Percentiles rank a stretch among this genome's conserved stretches.
phyloP scores from a whole-genome alignment of 2,329 filamentous ascomycete species.

The Dactylellina leptospora region DNA sequence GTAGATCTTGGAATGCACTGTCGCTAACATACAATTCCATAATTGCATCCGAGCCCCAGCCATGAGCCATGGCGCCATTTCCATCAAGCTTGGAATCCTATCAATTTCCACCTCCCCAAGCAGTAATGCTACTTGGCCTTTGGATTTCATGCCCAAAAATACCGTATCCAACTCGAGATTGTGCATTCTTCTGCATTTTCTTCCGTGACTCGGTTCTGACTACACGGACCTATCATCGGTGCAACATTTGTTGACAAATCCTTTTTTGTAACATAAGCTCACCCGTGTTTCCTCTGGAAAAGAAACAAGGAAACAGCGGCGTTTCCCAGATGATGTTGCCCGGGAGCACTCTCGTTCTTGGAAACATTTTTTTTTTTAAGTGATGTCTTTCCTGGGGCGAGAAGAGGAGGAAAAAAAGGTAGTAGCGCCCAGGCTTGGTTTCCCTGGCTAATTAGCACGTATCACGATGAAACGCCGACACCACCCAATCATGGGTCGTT shows the following conservation, averaged over 20 bases:
- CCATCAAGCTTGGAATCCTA: conserved; percentile 8
- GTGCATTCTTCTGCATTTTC: conserved; percentile 4
- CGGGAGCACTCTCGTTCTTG: background rate
- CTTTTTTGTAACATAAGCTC: conserved; percentile 9
- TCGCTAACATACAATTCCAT: conserved; percentile 23
- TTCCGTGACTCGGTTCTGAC: conserved; percentile 27
- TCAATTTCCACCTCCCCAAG: conserved; percentile 5
- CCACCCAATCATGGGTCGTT: conserved; percentile 48
- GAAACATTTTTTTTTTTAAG: conserved; percentile 1
- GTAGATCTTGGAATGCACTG: conserved; percentile 24
- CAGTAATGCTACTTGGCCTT: background rate
- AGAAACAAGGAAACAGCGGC: background rate
- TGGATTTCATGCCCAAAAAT: too few species aligned
- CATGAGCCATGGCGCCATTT: conserved; percentile 23
- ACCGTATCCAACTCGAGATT: too few species aligned
- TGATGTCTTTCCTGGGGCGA: background rate
- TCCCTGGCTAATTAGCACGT: conserved; percentile 43
- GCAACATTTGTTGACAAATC: conserved; percentile 30
- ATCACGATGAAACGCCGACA: conserved; percentile 48
- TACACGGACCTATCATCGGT: background rate
- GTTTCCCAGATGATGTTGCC: background rate
- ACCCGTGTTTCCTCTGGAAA: conserved; percentile 1
- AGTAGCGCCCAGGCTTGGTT: conserved; percentile 10
- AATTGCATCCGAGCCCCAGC: conserved; percentile 17
- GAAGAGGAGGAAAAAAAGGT: conserved; percentile 16